Base-by-base conservation (phyloP, 1,139 yeast species). In the Hansenula lynferdii region DNA sequence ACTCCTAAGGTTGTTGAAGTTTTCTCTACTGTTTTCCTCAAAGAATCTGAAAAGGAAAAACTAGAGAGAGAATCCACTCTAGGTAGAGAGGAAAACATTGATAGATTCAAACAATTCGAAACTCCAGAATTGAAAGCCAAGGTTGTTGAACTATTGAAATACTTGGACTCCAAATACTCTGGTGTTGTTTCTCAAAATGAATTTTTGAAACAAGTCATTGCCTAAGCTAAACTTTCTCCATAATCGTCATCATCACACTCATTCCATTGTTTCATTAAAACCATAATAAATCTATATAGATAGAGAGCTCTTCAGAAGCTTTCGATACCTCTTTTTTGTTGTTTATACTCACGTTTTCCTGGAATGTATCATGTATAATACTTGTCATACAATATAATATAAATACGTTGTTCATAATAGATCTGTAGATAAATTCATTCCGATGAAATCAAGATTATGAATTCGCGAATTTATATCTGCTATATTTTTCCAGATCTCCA, bases 81-180 rank as follows among this genome's bases (percentile, higher is more conserved):
- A 54, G 95, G 94, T 46, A 80, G 92, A 71, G 92, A 83, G 63
- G 89, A 82, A 61, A 78, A 80, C 62, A 70, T 81, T 57, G 92
- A 82, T 51, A 72, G 83, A 60, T 67, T 79, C 63, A 84, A 80
- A 65, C 96, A 86, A 63, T 86, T 87, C 64, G 83, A 80, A 50
- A 69, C 67, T 45, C 84, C 72, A 17, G 90, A 78, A 45, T 70
- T 80, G 56, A 80, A 77, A 60, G 61, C 59, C 36, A 76, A 78
- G 62, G 85, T 85, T 40, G 62, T 85, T 47, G 83, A 75, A 47
- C 73, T 87, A 57, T 74, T 87, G 62, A 85, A 80, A 60, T 83
- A 73, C 66, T 70, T 87, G 59, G 86, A 86, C 58, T 66, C 71
- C 43, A 76, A 77, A 47, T 79, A 69, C 54, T 62, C 75, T 32